Evolutionary conservation across 768 basidiomycete genomes (phyloP), one percentile per base, ranked within the genome.

Genomic region (Russula sp.): DNA sequence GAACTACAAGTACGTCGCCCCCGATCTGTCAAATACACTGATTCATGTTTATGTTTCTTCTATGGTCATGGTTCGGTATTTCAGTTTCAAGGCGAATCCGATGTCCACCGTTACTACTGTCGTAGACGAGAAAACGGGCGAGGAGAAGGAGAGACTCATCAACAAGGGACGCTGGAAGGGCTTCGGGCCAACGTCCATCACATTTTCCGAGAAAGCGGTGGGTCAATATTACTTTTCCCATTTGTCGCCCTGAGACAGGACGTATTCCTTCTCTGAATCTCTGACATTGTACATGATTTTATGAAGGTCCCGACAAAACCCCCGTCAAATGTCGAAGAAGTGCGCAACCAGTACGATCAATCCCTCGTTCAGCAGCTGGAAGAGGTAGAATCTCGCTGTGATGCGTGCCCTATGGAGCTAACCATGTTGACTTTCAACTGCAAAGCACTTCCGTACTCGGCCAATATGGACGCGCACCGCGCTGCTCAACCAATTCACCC

Each of bases 381-480:
- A 67, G 80, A 80, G 76, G 90, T 86, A 59, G n/a, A 26, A 71
- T 11, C 8, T 32, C 24, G 24, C 11, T 34, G 20, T 20, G 26
- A 34, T 18, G 34, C 44, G 42, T 32, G 2, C 32, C 14, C 6
- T 14, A 28, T 6, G 14, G 30, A 10, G 26, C 46, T 66, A 52
- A 48, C 3, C 9, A 14, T 20, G 28, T 36, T 28, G 50, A 32
- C 38, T 30, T 16, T 3, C 54, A 22, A 44, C 28, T 30, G 22
- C 64, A 94, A 36, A 64, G 91, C 74, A 86, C 24, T 88, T 98
- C 63, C 76, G 77, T 53, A 78, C 86, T 62, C 83, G 96, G 28
- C 92, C 94, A 0, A 77, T 96, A 10, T 98, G 95, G 94, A 91
- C 92, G 1, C 83, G 94, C n/a, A 80, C 82, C 66, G 89, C 91